Base-by-base conservation (phyloP, 2,329 filamentous ascomycete genomes). In the Fusarium tricinctum region DNA sequence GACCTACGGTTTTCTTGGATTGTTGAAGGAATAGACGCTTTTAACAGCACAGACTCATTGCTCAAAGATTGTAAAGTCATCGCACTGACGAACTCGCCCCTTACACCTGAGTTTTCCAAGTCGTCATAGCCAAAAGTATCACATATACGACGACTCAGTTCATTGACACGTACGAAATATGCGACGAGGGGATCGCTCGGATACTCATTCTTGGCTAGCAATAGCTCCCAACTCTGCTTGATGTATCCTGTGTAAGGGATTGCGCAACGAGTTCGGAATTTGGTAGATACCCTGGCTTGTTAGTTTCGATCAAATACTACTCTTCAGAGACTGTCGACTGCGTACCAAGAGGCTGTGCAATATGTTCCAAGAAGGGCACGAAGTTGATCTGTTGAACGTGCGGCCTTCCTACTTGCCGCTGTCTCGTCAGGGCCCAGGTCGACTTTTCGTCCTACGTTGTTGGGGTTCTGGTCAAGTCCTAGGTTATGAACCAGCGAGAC, bases 61-160 rank as follows among this genome's bases (percentile, higher is more conserved):
- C 32, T 55, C 8, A 62, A 2, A 6, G 48, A 43, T 6, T 62
- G 59, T 10, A 62, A 47, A 47, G 59, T 56, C 59, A 62, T 62
- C 8, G 48, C 42, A 17, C 59, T 62, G 9, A 62, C 49, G 15
- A 62, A 43, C 23, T 62, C 57, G 4, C 59, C 49, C 35, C 43
- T 62, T 19, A 56, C 26, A 0, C 30, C 48, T 3, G 59, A 55
- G 8, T 62, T 62, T 12, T 55, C 59, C 1, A 62, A n/a, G 4
- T 62, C 59, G 2, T 62, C 59, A 2, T 62, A 62, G 1, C 59
- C 59, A 56, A 62, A 62, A 0, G 57, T 62, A 8, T 62, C 59
- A 2, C 42, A 62, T 19, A 56, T 47, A 2, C 59, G 42, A 7
- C 57, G 59, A 1, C 57, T 42, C 2, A 62, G 1, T 19, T 62